Conservation (phyloP, 345 rosid genomes). For the Moricandia arvensis region DNA sequence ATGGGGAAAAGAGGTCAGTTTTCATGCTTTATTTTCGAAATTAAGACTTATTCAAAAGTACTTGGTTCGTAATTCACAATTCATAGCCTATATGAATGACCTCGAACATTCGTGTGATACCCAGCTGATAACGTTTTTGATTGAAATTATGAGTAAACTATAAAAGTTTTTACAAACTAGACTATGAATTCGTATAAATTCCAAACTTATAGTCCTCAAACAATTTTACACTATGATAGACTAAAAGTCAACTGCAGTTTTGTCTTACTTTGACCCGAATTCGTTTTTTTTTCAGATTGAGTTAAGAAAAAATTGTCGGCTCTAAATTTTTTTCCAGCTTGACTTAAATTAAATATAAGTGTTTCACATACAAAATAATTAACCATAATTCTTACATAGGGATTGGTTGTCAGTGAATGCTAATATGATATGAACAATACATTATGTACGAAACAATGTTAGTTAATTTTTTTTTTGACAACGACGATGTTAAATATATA, state of each 20-base stretch:
- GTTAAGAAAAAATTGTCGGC: no score
- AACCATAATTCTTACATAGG: background rate
- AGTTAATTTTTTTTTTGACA: no score
- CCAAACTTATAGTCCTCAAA: background rate
- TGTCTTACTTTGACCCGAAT: background rate
- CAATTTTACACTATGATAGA: background rate
- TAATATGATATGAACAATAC: no score
- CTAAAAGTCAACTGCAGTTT: background rate
- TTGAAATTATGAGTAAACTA: background rate
- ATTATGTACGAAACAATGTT: no score
- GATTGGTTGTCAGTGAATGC: no score
- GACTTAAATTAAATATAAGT: background rate
- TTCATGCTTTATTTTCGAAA: slow-evolving; percentile 20
- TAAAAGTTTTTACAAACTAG: background rate
- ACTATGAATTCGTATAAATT: background rate
- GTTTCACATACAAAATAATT: background rate
- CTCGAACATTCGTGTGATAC: background rate
- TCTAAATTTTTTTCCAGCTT: background rate
- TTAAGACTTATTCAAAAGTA: slow-evolving; percentile 25
- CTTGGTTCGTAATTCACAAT: slow-evolving; percentile 14
- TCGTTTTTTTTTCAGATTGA: background rate
- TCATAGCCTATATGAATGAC: background rate
- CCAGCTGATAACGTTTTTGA: background rate
- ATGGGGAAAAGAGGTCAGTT: slow-evolving; percentile 26
- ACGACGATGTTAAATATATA: no score